Base-by-base conservation (phyloP, 2,329 filamentous ascomycete species). In the Capronia americana region DNA sequence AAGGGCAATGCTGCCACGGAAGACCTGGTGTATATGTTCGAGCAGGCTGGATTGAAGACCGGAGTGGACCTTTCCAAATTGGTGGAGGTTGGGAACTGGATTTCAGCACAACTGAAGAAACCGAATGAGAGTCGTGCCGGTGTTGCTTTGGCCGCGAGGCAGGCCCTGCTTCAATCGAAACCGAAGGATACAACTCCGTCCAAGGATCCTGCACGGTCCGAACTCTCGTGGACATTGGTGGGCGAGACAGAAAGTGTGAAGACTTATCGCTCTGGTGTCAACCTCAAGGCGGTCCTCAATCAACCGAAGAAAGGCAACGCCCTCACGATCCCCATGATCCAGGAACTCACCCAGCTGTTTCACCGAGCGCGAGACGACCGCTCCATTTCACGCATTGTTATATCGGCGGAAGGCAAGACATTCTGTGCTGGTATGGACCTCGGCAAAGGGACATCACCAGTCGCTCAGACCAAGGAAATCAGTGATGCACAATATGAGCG, bases 1-100 rank as follows among this genome's bases (percentile, higher is more conserved):
- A 95, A 92, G 48, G 92, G 92, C 1, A 96, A 96, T 75, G 91
- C 94, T 12, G 88, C 91, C 0, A 93, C 92, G 0, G 92, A 96
- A 79, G 90, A 96, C 75, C 79, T 96, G 78, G 89, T 95, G 1
- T 92, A 94, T 75, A 89, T 91, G 72, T 79, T 79, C 41, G 69
- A 77, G 6, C 70, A 74, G 12, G 74, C 73, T 75, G 68, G 80
- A 92, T 75, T 88, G 92, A 75, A 90, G 86, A 67, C 77, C 11
- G 70, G 70, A 4, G 63, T 71, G 11, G 56, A 72, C 24, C 63
- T 69, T 65, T 85, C 90, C 68, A 85, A 84, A 51, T 79, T 94
- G 61, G 84, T 85, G 41, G 85, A 89, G 65, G 87, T 92, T 61
- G 92, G 92, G 0, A 81, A 84, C 14, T 93, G 91, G 91, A 92